Conservation (phyloP, 2,329 filamentous ascomycete species). For the Sclerotinia sclerotiorum region DNA sequence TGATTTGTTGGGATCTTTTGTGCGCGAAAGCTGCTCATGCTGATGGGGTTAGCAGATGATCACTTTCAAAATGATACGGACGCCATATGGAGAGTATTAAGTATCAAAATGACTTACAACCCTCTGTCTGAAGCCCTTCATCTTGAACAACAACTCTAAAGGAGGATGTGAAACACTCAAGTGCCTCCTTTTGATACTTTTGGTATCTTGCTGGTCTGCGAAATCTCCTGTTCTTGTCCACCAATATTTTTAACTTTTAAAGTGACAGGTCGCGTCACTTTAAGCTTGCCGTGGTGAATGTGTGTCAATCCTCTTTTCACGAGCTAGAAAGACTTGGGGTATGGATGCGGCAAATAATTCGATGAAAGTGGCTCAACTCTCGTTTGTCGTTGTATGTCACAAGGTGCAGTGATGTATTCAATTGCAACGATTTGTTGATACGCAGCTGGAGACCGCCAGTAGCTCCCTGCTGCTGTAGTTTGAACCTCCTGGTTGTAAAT, state of each 20-base stretch:
- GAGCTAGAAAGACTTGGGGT: constrained; percentile 10
- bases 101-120: constrained; percentile 66
- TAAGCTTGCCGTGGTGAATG: constrained; percentile 5
- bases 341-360: not conserved
- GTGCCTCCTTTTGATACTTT: constrained; percentile 1
- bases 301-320: constrained; percentile 2
- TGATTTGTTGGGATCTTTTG: constrained; percentile 82
- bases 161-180: not conserved
- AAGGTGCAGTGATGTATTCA: constrained; percentile 11
- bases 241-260: constrained; percentile 1
- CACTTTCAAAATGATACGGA: constrained; percentile 15
- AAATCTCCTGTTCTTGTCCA: constrained; percentile 4
- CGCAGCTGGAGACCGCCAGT: constrained; percentile 1
- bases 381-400: constrained; percentile 12
- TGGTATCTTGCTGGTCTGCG: not conserved
- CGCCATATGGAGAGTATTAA: constrained; percentile 25
- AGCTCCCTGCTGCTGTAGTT: not conserved
- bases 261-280: constrained; percentile 16
- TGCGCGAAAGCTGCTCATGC: constrained; percentile 84
- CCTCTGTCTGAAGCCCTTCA: constrained; percentile 98
- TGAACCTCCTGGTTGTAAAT: not conserved
- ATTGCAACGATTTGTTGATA: constrained; percentile 5
- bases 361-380: constrained; percentile 7
- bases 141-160: constrained; percentile 50
- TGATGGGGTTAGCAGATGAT: constrained; percentile 50